phyloP scores from a whole-genome alignment of 2,329 filamentous ascomycete genomes.

The Phaeosphaeriaceae sp. region DNA sequence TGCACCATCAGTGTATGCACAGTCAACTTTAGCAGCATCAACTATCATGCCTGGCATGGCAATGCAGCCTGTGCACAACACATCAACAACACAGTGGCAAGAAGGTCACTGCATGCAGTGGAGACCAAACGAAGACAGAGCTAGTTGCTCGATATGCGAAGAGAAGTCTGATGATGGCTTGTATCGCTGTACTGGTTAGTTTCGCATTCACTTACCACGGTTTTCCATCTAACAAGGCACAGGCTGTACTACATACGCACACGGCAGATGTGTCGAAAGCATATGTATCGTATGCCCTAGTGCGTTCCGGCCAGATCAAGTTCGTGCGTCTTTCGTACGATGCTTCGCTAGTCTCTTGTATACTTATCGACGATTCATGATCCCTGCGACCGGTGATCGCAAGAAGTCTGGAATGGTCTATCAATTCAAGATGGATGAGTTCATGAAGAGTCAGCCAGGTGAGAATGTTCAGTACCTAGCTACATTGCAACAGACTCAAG shows the following conservation, averaged over 20 bases:
- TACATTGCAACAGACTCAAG: slow-evolving; percentile 69
- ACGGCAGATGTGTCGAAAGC: slow-evolving; percentile 64
- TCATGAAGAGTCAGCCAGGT: slow-evolving; percentile 67
- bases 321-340: slow-evolving; percentile 71
- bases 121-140: slow-evolving; percentile 63
- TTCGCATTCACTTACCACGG: slow-evolving; percentile 7
- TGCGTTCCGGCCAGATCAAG: slow-evolving; percentile 70
- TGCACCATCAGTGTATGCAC: slow-evolving; percentile 82
- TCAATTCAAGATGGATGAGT: slow-evolving; percentile 71
- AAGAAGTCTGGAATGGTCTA: slow-evolving; percentile 68
- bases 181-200: slow-evolving; percentile 70
- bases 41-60: slow-evolving; percentile 87
- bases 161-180: slow-evolving; percentile 76
- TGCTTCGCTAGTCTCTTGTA: slow-evolving; percentile 73
- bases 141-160: slow-evolving; percentile 75
- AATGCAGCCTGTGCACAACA: slow-evolving; percentile 78
- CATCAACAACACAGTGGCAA: slow-evolving; percentile 80
- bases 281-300: slow-evolving; percentile 70
- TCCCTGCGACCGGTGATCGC: slow-evolving; percentile 64
- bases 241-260: slow-evolving; percentile 64
- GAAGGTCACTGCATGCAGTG: slow-evolving; percentile 83
- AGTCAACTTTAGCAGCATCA: slow-evolving; percentile 83
- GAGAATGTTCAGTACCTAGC: slow-evolving; percentile 70
- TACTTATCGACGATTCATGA: slow-evolving; percentile 69
- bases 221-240: slow-evolving; percentile 28